Base-by-base conservation (phyloP, 2,329 filamentous ascomycete species). In the Colletotrichum shisoi region DNA sequence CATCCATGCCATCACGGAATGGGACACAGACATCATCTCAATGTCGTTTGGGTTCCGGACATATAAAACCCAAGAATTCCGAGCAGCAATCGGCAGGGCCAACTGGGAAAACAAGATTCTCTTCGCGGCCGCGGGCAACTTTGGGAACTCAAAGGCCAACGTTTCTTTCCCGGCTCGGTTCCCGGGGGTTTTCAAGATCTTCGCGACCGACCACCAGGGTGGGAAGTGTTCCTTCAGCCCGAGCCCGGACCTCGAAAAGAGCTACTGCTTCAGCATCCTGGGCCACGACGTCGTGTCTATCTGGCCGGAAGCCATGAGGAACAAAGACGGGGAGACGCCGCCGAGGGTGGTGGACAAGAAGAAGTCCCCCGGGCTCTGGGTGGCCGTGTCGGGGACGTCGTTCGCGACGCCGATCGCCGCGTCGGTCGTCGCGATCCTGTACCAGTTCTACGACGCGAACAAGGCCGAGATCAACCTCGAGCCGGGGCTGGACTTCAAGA, bases 11-110 rank as follows among this genome's bases (percentile, higher is more conserved):
- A 42, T 51, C 46, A 37, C 34, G 24, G 39, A 24, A 31, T 61
- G 57, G 57, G 11, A 61, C 13, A 61, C 57, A 24, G 46, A 61
- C 46, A 61, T 61, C n/a, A 61, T 61, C n/a, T 61, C 57, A 12
- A 51, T 61, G 21, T 61, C 57, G 3, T 24, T 61, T 52, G 57
- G 57, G 21, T 53, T 51, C 34, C 27, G 19, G 9, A 17, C 12
- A 2, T 11, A 11, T 13, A 42, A 40, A n/a, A 34, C 42, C 6
- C 53, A 15, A 42, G 3, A 31, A 24, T 57, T 57, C 12, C 53
- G 37, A 42, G 19, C 4, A 27, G 39, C 24, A 42, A 24, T 57
- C 19, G 8, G 39, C 21, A 57, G 17, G 53, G 53, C 37, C 34
- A 44, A n/a, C 15, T 45, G 12, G 53, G 19, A 53, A 19, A 40